Base-by-base conservation (phyloP, 2,329 filamentous ascomycete species). In the Fusarium ramigenum region DNA sequence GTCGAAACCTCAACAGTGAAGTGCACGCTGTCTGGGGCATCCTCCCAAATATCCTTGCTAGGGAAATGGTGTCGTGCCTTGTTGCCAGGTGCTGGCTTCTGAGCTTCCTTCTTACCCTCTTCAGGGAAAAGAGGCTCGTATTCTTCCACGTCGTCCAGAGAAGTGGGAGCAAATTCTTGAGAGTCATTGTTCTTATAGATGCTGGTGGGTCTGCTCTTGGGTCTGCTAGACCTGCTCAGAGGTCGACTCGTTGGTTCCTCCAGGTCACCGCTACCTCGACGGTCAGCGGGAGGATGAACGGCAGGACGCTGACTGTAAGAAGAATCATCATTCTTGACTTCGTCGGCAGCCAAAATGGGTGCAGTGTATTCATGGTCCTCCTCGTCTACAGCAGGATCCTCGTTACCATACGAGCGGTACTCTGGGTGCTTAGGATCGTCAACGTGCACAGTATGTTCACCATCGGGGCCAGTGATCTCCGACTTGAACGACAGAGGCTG, bases 41-140 rank as follows among this genome's bases (percentile, higher is more conserved):
- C 97, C 84, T 99, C 96, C 96, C 96, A 99, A 44, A 98, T 90
- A 80, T 99, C 96, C 80, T 95, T 93, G 81, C 95, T 98, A 3
- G 96, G 96, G 82, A 99, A 99, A 70, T 88, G 83, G 68, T 92
- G 92, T 72, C 90, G 89, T 69, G 87, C 84, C 72, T 90, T 86
- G 72, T 87, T 87, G 57, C 86, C 79, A 52, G 79, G 62, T 43
- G 83, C 78, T 14, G 80, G 77, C 37, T 80, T 79, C 23, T 83
- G 80, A 60, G 84, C 74, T 32, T 87, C 83, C 60, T 87, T 84
- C 63, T 90, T 88, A 7, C 88, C 87, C 21, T 95, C 93, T 63
- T 96, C 95, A 1, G 93, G 92, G 82, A 99, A 99, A 7, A 99
- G 85, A 4, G 96, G 96, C 80, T 98, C 96, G 78, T 98, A 98